Percentiles rank a stretch among this genome's conserved stretches.
Evolutionary conservation across 352 stramenopile species (phyloP).

Genomic region (Globisporangium polare): DNA sequence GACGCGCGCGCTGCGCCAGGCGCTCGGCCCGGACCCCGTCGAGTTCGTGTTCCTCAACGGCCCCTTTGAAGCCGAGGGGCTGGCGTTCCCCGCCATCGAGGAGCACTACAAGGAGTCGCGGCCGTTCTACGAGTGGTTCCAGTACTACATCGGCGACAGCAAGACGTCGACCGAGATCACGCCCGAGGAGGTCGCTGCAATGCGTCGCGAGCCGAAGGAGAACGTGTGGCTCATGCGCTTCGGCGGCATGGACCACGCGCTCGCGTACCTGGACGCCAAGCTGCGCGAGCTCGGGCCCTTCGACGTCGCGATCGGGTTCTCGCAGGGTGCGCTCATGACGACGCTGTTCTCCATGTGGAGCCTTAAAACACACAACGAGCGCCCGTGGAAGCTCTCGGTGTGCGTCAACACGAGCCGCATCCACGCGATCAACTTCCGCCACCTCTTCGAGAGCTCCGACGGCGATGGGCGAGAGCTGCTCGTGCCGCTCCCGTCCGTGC

Average conservation of each 20-base stretch:
- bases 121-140: slow-evolving; percentile 42
- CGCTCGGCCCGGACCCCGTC: background rate
- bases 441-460: slow-evolving; percentile 30
- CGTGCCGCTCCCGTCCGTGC: slow-evolving; percentile 26
- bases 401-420: slow-evolving; percentile 31
- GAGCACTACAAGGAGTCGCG: slow-evolving; percentile 21
- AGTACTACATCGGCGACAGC: slow-evolving; percentile 24
- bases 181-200: slow-evolving; percentile 10
- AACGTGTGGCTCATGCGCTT: slow-evolving; percentile 19
- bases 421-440: slow-evolving; percentile 21
- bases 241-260: slow-evolving; percentile 17
- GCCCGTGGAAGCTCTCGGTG: slow-evolving; percentile 47
- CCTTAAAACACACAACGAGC: slow-evolving; percentile 24
- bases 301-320: slow-evolving; percentile 70
- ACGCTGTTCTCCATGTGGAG: slow-evolving; percentile 58
- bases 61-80: slow-evolving; percentile 32
- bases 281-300: slow-evolving; percentile 51
- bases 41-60: slow-evolving; percentile 20
- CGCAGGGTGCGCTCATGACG: slow-evolving; percentile 63
- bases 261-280: slow-evolving; percentile 57
- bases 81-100: slow-evolving; percentile 29
- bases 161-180: slow-evolving; percentile 19
- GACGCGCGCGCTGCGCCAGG: background rate
- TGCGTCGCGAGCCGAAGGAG: background rate
- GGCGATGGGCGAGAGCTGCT: slow-evolving; percentile 11